Conservation (phyloP, 1,139 yeast species). For the Protomyces inouyei region DNA sequence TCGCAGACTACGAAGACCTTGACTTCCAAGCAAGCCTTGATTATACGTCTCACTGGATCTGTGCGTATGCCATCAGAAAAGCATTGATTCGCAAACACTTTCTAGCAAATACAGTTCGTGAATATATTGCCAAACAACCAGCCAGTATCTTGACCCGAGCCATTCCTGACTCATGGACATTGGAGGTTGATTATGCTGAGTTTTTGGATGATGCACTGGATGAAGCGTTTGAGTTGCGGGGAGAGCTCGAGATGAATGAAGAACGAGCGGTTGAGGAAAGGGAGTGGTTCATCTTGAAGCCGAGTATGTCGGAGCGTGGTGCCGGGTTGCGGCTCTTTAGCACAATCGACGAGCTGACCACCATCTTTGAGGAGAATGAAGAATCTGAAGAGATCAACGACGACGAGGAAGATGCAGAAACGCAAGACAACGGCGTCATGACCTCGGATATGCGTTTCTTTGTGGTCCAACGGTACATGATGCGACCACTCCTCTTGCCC, state of each 20-base stretch:
- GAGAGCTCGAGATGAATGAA: slow-evolving; percentile 57
- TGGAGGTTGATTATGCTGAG: slow-evolving; percentile 95
- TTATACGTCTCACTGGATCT: slow-evolving; percentile 48
- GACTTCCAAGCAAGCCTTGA: slow-evolving; percentile 60
- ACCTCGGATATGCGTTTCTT: slow-evolving; percentile 87
- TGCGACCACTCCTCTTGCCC: slow-evolving; percentile 59
- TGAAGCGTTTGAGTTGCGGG: slow-evolving; percentile 81
- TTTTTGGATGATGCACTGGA: slow-evolving; percentile 89
- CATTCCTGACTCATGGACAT: slow-evolving; percentile 67
- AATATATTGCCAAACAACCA: slow-evolving; percentile 71
- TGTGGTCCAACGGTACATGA: slow-evolving; percentile 74
- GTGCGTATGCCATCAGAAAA: slow-evolving; percentile 46
- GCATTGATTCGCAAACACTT: slow-evolving; percentile 87
- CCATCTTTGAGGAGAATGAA: slow-evolving; percentile 77
- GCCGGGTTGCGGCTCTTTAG: slow-evolving; percentile 85
- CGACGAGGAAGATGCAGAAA: slow-evolving; percentile 43
- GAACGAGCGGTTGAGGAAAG: slow-evolving; percentile 36
- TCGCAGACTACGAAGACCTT: slow-evolving; percentile 84
- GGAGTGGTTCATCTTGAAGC: slow-evolving; percentile 81
- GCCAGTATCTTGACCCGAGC: slow-evolving; percentile 54
- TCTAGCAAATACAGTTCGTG: slow-evolving; percentile 70
- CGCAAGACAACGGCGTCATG: slow-evolving; percentile 36
- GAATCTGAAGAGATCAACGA: slow-evolving; percentile 56
- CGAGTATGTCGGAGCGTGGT: slow-evolving; percentile 95
- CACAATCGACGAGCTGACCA: slow-evolving; percentile 73